Evolutionary conservation across 1,284 basidiomycete genomes (phyloP).

Genomic region (Pulveroboletus sp.): DNA sequence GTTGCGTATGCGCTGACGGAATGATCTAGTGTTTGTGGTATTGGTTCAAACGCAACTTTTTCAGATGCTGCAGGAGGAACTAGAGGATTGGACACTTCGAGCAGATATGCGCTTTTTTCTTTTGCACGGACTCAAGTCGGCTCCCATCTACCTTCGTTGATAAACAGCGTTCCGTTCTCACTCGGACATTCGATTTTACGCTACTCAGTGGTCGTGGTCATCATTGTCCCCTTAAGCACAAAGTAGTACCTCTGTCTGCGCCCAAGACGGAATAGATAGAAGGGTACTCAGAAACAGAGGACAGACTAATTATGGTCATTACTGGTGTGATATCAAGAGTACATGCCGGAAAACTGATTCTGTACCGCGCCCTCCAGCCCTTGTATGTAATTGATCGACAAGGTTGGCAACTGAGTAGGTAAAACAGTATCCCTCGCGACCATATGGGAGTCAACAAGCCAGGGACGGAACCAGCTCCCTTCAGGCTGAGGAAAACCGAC

Average conservation of each 20-base stretch:
- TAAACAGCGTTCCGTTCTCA: slow-evolving; percentile 21
- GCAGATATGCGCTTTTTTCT: slow-evolving; percentile 18
- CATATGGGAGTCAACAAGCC: slow-evolving; percentile 24
- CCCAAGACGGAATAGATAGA: slow-evolving; percentile 27
- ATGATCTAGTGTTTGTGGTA: slow-evolving; percentile 70
- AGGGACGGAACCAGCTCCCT: slow-evolving; percentile 26
- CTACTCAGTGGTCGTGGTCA: slow-evolving; percentile 24
- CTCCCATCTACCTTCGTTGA: slow-evolving; percentile 39
- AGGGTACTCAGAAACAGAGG: slow-evolving; percentile 23
- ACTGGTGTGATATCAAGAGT: slow-evolving; percentile 42
- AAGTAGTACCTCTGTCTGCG: slow-evolving; percentile 27
- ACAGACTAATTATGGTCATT: slow-evolving; percentile 12
- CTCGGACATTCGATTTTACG: slow-evolving; percentile 30
- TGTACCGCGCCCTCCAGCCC: slow-evolving; percentile 9
- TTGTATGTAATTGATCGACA: slow-evolving; percentile 17
- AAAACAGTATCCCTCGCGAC: slow-evolving; percentile 20
- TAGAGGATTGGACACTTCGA: slow-evolving; percentile 33
- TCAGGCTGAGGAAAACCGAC: background rate
- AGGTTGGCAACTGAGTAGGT: slow-evolving; percentile 23
- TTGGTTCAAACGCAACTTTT: slow-evolving; percentile 81
- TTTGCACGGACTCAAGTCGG: slow-evolving; percentile 31
- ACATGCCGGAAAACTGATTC: slow-evolving; percentile 50
- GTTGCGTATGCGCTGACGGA: slow-evolving; percentile 14
- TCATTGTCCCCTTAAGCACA: slow-evolving; percentile 12
- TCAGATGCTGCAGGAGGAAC: slow-evolving; percentile 77